Evolutionary conservation across 495 filamentous ascomycete species (phyloP).

Genomic region (Cetradonia linearis): DNA sequence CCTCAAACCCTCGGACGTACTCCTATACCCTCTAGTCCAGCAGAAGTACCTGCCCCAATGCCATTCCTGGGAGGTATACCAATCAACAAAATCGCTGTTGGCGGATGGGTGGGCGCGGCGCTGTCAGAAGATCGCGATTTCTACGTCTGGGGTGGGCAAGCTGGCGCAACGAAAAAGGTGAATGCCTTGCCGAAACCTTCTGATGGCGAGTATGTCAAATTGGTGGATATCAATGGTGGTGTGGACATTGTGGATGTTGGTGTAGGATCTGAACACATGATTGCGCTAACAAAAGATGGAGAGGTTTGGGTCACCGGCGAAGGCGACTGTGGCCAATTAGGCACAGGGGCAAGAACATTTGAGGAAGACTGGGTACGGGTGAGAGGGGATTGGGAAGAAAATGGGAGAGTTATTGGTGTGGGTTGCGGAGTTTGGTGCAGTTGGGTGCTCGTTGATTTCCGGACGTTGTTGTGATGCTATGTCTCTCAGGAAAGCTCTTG

Average conservation of each 20-base stretch:
- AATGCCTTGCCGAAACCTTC: slow-evolving; percentile 22
- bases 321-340: slow-evolving; percentile 50
- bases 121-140: slow-evolving; percentile 47
- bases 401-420: slow-evolving; percentile 11
- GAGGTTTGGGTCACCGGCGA: slow-evolving; percentile 47
- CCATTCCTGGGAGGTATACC: slow-evolving; percentile 41
- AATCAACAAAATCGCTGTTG: slow-evolving; percentile 43
- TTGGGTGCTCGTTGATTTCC: slow-evolving; percentile 13
- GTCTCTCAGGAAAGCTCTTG: not conserved
- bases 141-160: slow-evolving; percentile 51
- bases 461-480: not conserved
- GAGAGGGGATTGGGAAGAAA: slow-evolving; percentile 9
- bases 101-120: slow-evolving; percentile 48
- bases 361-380: slow-evolving; percentile 18
- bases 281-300: slow-evolving; percentile 42
- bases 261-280: slow-evolving; percentile 47
- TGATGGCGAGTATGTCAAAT: slow-evolving; percentile 26
- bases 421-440: slow-evolving; percentile 16
- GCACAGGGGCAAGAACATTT: slow-evolving; percentile 26
- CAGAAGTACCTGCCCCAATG: slow-evolving; percentile 33
- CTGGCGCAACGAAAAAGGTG: slow-evolving; percentile 28
- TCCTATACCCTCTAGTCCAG: slow-evolving; percentile 13
- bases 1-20: slow-evolving; percentile 18
- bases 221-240: slow-evolving; percentile 33
- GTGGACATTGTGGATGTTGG: slow-evolving; percentile 46